Evolutionary conservation across 805 yeast genomes (phyloP), one percentile per base, ranked within the genome.

Genomic region (Candida alai): DNA sequence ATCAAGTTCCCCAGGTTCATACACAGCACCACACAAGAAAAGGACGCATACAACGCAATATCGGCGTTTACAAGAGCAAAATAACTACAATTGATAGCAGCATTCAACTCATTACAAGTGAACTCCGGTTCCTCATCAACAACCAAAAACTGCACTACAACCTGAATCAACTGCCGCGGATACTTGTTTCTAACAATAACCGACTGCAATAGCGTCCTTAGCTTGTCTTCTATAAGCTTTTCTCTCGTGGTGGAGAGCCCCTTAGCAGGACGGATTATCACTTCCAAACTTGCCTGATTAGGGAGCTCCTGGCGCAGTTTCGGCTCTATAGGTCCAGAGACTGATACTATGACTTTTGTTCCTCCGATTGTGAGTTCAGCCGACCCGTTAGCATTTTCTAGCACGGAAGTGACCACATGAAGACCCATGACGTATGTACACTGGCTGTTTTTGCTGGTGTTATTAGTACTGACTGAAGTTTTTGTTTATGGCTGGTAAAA

Each of bases 241-340:
- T 93, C 97, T 45, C 95, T 90, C 68, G 52, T 70, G 36, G 72
- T 70, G 5, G 94, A 72, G 2, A 81, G 70, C 1, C 97, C 97
- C 10, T 68, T 62, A 15, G 82, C 76, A 1, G 97, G 96, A 24
- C 88, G 67, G 2, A 89, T 78, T 14, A 77, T 73, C 6, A 93
- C 72, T 55, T 88, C 96, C 12, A 93, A 55, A 12, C 85, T 78
- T 11, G 90, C 81, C 28, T 70, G 65, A 11, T 84, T 80, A 8
- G 97, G 96, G 21, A 80, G 57, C 54, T 90, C 97, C 52, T 88
- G 95, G 46, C 90, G 74, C 10, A 76, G 59, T 53, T 80, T 82
- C 8, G 86, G 80, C 49, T 90, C 97, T 19, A 90, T 73, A 0
- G 98, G 98, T 0, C 98, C 98, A 1, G 89, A 74, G 1, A 90